Base-by-base conservation (phyloP, 352 stramenopile species). In the Pythium diclinum region DNA sequence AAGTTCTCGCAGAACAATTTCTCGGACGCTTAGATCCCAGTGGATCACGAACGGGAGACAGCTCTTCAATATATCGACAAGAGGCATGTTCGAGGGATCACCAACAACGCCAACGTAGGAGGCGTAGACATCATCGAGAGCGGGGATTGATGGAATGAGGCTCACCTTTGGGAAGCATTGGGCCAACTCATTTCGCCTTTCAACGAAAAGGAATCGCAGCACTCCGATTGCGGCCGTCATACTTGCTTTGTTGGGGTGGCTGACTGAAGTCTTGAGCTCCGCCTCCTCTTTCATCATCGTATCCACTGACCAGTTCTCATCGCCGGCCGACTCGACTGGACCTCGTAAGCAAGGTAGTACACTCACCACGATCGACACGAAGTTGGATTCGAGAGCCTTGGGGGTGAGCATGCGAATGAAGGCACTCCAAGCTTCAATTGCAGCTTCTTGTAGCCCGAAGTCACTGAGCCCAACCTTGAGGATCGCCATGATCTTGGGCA, bases 401-500 rank as follows among this genome's bases (percentile, higher is more conserved):
- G 74, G 59, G 21, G 86, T 94, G 3, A 96, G 70, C 73, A 95
- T 83, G 14, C 76, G 81, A 49, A 96, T 54, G 56, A 94, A 96
- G 36, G 74, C 87, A n/a, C 65, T 75, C 86, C 86, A 96, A 2
- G 81, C 84, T 30, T 77, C 62, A 58, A 93, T 88, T 9, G 79
- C 81, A 69, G 87, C 62, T 32, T 79, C 72, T 65, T 85, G 74
- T 46, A 95, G 65, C 21, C 76, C 68, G 21, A 48, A 58, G 46
- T 95, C 86, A 32, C 67, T 69, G 8, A 94, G 63, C 25, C 80
- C 85, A 8, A 92, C 75, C 63, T 96, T 96, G 5, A 96, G 69
- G 21, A 86, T 95, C 23, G 86, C 88, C 88, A 96, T 96, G 38
- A 96, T 85, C 67, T 96, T 96, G 3, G 88, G 88, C 16, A 96